Base-by-base conservation (phyloP, 768 basidiomycete genomes). In the Hydnomerulius pinastri region DNA sequence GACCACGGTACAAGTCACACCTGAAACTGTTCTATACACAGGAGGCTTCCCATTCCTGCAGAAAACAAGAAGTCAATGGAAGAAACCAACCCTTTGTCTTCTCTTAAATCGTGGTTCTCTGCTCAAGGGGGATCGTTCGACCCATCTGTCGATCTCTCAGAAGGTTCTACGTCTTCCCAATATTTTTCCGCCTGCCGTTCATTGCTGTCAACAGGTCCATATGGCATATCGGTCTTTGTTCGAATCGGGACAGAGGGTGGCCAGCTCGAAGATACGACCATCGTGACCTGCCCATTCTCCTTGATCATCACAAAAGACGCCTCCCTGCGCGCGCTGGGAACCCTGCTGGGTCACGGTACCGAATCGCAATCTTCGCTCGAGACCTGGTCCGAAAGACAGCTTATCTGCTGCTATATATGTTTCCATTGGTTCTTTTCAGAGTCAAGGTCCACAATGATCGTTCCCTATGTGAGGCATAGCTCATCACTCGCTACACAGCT, bases 211-310 rank as follows among this genome's bases (percentile, higher is more conserved):
- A 23, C 67, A 77, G 75, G 64, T 35, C 61, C 67, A 9, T 72
- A 67, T 49, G 87, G 87, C 24, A 71, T 72, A 47, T 71, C 72
- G 17, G 70, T 86, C 29, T 57, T 82, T 46, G 81, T 90, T 5
- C 65, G 60, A 3, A 63, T 74, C 28, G 65, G n/a, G n/a, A n/a
- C n/a, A n/a, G n/a, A n/a, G n/a, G n/a, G n/a, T n/a, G n/a, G n/a
- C n/a, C n/a, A 69, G n/a, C 57, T 89, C 36, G 69, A 67, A 6
- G 82, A 89, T 56, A 68, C 76, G 8, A 74, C 70, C 11, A 73
- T 89, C 43, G 83, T 86, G 15, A 78, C 82, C 0, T 88, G 85
- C 55, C 89, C 90, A 0, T 81, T 89, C 57, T 67, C 73, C 2
- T 73, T 91, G 17, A 76, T 79, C 25, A 77, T 92, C 53, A 87